Base-by-base conservation (phyloP, 75 land plant species). In the Picea sitchensis region DNA sequence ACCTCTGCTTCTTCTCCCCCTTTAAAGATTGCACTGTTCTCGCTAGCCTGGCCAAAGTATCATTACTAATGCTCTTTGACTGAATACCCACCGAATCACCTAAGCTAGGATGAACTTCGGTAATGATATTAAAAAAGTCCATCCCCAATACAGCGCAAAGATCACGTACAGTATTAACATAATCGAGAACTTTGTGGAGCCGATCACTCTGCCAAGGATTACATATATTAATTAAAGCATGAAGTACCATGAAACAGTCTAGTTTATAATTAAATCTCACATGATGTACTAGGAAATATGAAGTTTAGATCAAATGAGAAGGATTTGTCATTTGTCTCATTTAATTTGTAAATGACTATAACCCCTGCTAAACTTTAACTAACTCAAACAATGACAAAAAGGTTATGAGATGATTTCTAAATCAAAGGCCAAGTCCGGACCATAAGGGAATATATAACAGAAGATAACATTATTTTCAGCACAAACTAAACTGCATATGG, bases 81-180 rank as follows among this genome's bases (percentile, higher is more conserved):
- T 95, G 94, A 44, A 86, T 92, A 79, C 87, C 85, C 56, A 86
- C 85, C 15, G 92, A 90, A 71, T 93, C 98, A 81, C 89, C 87
- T 59, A 97, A 84, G 83, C 92, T 93, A 14, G 99, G 96, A 85
- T 97, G 98, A 67, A 97, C 98, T 81, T 95, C 93, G 34, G 85
- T 89, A 11, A 97, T 86, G 58, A 91, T 93, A 72, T 86, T 88
- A 72, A 90, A 92, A 80, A 95, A 95, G 80, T 97, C 98, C 89
- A 95, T 88, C 30, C 97, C 98, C 76, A 97, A 80, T n/a, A 95
- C 99, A 61, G 90, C 87, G 84, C 98, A 96, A 44, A 97, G 91
- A 78, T 93, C 94, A 86, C 95, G 99, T 72, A 97, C 92, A 38
- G 90, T 80, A 86, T 92, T 95, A 12, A 97, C 98, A 76, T 95